Base-by-base conservation (phyloP, 2,329 filamentous ascomycete species). In the Alternaria triticina region DNA sequence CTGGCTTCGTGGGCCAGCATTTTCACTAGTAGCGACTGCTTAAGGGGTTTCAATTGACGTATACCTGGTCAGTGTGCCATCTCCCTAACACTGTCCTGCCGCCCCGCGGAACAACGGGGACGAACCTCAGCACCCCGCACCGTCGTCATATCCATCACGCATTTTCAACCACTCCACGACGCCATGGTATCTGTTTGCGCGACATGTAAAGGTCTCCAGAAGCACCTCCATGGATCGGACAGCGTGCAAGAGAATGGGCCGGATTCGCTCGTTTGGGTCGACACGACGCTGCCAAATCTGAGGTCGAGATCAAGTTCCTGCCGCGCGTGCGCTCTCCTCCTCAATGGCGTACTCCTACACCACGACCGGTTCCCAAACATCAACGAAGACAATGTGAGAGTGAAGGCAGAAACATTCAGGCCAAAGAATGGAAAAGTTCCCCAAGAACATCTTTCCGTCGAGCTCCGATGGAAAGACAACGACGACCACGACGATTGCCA, bases 181-280 rank as follows among this genome's bases (percentile, higher is more conserved):
- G 63, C 65, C 30, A 77, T 77, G 73, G 73, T 72, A n/a, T 72
- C 71, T 56, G 67, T 74, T 28, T 78, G 76, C 67, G 67, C 68
- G 25, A 76, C 72, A 59, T 79, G 76, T 66, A 74, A 74, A 72
- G 71, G 75, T 57, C 64, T 79, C 61, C 76, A 79, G 57, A 77
- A 73, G 59, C 69, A 76, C 50, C 68, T 72, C 27, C 68, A 67
- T 28, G 54, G 65, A n/a, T 56, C 69, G 28, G 69, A 71, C 33
- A 62, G 57, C 28, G 22, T 50, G 20, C 67, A 68, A 57, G 66
- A 69, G 40, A 58, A 63, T 8, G 66, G 70, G 6, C 40, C 67
- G 20, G 66, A 51, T 22, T 62, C 68, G 9, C 54, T 72, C 46
- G 64, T 69, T 22, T 75, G 71, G 71, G 60, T 78, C 58, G 73